phyloP scores from a whole-genome alignment of 1,284 basidiomycete genomes.

The Pisolithus thermaeus region DNA sequence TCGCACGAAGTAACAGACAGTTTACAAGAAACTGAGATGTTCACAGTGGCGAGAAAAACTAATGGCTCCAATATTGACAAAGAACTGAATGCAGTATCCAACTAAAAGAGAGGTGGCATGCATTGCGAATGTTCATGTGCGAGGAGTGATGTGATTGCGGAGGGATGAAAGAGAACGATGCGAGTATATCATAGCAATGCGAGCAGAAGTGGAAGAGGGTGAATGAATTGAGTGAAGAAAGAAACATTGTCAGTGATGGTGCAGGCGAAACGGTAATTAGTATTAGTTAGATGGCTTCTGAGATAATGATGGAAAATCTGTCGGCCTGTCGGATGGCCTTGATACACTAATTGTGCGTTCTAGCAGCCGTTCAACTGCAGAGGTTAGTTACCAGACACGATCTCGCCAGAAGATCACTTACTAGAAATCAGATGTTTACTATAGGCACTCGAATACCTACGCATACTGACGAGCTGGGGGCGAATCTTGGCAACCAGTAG shows the following conservation, averaged over 20 bases:
- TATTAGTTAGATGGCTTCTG: conserved; percentile 16
- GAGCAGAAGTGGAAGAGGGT: conserved; percentile 17
- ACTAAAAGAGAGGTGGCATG: conserved; percentile 22
- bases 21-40: background rate
- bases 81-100: conserved; percentile 25
- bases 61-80: conserved; percentile 28
- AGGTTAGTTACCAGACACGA: conserved; percentile 6
- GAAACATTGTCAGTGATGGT: conserved; percentile 8
- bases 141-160: conserved; percentile 29
- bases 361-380: conserved; percentile 62
- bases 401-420: conserved; percentile 33
- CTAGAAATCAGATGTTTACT: conserved; percentile 77
- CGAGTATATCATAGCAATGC: conserved; percentile 35
- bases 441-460: conserved; percentile 64
- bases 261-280: conserved; percentile 1
- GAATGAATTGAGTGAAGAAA: conserved; percentile 5
- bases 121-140: conserved; percentile 35
- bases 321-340: conserved; percentile 22
- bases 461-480: conserved; percentile 65
- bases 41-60: conserved; percentile 11
- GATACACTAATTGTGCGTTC: conserved; percentile 34
- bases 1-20: conserved; percentile 3
- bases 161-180: conserved; percentile 25
- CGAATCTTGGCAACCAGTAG: conserved; percentile 56
- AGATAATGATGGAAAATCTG: conserved; percentile 28